A percentile compares a stretch with the other conserved stretches of the same genome.
phyloP scores from a whole-genome alignment of 352 stramenopile species.

The Phytophthora sojae region DNA sequence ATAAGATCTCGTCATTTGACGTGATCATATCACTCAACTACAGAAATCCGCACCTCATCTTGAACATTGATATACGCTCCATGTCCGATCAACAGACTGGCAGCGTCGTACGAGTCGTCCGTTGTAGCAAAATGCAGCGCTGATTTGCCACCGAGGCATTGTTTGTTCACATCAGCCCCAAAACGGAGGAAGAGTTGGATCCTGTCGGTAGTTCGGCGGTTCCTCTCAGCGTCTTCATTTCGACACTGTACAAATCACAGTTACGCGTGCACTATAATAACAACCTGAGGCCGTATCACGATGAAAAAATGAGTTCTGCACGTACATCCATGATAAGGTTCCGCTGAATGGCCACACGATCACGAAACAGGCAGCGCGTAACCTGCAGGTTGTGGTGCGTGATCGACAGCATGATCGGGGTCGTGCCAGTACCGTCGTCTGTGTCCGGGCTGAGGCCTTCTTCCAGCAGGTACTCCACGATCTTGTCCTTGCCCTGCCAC shows the following conservation, averaged over 20 bases:
- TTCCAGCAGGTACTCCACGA: conserved; percentile 10
- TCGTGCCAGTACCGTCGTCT: conserved; percentile 19
- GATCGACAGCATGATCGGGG: conserved; percentile 24
- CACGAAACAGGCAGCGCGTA: conserved; percentile 24
- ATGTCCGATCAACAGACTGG: background rate
- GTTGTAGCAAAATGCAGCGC: conserved; percentile 15
- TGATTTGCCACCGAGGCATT: conserved; percentile 12
- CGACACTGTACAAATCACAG: conserved; percentile 14
- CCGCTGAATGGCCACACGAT: conserved; percentile 20
- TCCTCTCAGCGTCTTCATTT: conserved; percentile 16
- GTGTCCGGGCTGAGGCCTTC: conserved; percentile 16
- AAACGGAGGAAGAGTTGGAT: background rate
- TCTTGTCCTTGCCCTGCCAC: background rate
- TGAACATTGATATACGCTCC: background rate
- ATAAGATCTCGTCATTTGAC: too few relatives aligned
- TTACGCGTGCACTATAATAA: too few relatives aligned
- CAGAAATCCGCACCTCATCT: conserved; percentile 8
- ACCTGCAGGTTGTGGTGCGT: conserved; percentile 21
- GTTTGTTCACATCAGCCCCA: conserved; percentile 10
- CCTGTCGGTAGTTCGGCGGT: background rate
- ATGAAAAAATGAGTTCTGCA: background rate
- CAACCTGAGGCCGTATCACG: background rate
- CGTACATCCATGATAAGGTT: conserved; percentile 30
- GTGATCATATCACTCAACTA: too few relatives aligned
- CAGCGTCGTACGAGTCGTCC: conserved; percentile 12